Evolutionary conservation across 2,329 filamentous ascomycete species (phyloP).

Genomic region (Cordyceps cicadae): DNA sequence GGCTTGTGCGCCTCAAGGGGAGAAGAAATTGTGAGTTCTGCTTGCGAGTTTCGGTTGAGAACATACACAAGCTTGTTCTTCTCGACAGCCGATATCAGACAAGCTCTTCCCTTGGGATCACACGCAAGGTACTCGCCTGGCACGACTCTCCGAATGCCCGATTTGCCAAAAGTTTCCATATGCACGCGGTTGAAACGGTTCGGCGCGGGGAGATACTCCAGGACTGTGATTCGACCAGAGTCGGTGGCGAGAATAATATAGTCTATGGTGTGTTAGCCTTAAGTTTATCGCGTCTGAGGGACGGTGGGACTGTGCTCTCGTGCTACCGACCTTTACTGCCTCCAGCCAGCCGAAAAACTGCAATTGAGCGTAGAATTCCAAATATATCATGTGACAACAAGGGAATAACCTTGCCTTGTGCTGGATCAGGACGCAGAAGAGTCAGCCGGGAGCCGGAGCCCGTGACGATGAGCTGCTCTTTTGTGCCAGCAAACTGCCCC

Average conservation of each 20-base stretch:
- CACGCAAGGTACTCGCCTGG: slow-evolving; percentile 94
- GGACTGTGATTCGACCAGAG: slow-evolving; percentile 86
- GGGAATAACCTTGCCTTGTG: slow-evolving; percentile 77
- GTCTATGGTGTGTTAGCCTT: slow-evolving; percentile 50
- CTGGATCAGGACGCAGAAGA: slow-evolving; percentile 76
- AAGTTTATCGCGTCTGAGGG: slow-evolving; percentile 16
- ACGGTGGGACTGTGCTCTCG: slow-evolving; percentile 24
- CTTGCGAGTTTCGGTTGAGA: slow-evolving; percentile 88
- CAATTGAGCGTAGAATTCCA: slow-evolving; percentile 84
- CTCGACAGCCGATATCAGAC: slow-evolving; percentile 86
- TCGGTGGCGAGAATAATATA: slow-evolving; percentile 93
- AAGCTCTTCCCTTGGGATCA: slow-evolving; percentile 92
- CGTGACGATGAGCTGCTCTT: slow-evolving; percentile 95
- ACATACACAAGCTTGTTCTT: slow-evolving; percentile 99
- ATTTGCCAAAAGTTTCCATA: slow-evolving; percentile 97
- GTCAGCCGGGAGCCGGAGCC: slow-evolving; percentile 85
- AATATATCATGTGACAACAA: slow-evolving; percentile 90
- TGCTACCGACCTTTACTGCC: slow-evolving; percentile 82
- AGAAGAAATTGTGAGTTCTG: slow-evolving; percentile 92
- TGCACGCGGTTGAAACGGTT: slow-evolving; percentile 86
- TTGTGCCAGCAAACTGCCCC: slow-evolving; percentile 91
- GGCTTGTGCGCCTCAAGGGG: slow-evolving; percentile 93
- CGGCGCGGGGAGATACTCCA: slow-evolving; percentile 81
- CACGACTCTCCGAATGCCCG: slow-evolving; percentile 83
- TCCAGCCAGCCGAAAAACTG: slow-evolving; percentile 84